Evolutionary conservation across 345 rosid species (phyloP).

Genomic region (Odontarrhena argentea): DNA sequence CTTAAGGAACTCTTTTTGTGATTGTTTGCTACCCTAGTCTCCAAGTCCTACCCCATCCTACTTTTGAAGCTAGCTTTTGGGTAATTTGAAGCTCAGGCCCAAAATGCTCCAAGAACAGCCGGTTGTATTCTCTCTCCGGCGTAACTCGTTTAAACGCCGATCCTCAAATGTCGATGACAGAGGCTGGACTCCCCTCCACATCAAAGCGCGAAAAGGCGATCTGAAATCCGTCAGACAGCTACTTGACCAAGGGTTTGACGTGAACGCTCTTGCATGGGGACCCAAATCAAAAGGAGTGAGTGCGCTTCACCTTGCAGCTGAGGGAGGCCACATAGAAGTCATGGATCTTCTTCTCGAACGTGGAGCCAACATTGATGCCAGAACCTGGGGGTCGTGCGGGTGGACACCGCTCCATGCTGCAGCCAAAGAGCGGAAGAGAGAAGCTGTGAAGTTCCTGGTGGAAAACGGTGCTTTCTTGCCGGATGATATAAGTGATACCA

Average conservation of each 20-base stretch:
- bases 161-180: slow-evolving; percentile 67
- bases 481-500: slow-evolving; percentile 74
- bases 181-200: slow-evolving; percentile 90
- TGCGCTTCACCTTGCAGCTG: slow-evolving; percentile 97
- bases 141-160: slow-evolving; percentile 62
- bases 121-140: slow-evolving; percentile 52
- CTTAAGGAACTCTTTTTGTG: slow-evolving; percentile 4
- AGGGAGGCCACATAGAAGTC: slow-evolving; percentile 88
- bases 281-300: slow-evolving; percentile 86
- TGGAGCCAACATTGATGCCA: slow-evolving; percentile 93
- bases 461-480: slow-evolving; percentile 93
- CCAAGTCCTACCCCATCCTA: slow-evolving; percentile 8
- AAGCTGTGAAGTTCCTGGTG: slow-evolving; percentile 79
- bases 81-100: slow-evolving; percentile 4
- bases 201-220: slow-evolving; percentile 87
- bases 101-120: slow-evolving; percentile 57
- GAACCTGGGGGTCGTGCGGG: slow-evolving; percentile 92
- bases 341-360: slow-evolving; percentile 93
- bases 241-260: slow-evolving; percentile 82
- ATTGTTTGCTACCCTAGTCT: slow-evolving; percentile 3
- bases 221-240: slow-evolving; percentile 71
- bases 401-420: slow-evolving; percentile 98
- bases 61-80: slow-evolving; percentile 18
- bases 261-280: slow-evolving; percentile 82
- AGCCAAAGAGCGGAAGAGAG: slow-evolving; percentile 81